phyloP scores from a whole-genome alignment of 2,329 filamentous ascomycete species.

The Epichloe typhina region DNA sequence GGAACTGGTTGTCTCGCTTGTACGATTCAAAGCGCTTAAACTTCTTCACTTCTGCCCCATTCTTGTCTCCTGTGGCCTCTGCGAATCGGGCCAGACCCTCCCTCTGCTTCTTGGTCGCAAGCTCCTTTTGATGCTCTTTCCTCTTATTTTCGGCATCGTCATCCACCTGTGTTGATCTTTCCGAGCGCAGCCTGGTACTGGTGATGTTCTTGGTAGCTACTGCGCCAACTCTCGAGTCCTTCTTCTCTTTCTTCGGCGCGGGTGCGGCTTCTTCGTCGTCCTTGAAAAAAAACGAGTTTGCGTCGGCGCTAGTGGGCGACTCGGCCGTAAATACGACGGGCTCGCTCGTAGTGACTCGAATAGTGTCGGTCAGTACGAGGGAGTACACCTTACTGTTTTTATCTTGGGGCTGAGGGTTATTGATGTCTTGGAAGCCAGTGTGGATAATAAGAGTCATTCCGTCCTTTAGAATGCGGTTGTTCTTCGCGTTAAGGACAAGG shows the following conservation, averaged over 20 bases:
- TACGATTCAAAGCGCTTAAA: slow-evolving; percentile 99
- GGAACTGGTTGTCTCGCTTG: slow-evolving; percentile 93
- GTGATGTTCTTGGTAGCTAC: slow-evolving; percentile 93
- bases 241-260: slow-evolving; percentile 82
- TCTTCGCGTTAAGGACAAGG: slow-evolving; percentile 78
- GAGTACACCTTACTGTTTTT: slow-evolving; percentile 85
- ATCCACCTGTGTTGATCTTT: slow-evolving; percentile 75
- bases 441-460: slow-evolving; percentile 94
- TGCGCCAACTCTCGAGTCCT: slow-evolving; percentile 67
- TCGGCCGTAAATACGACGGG: slow-evolving; percentile 87
- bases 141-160: slow-evolving; percentile 82
- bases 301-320: slow-evolving; percentile 80
- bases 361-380: slow-evolving; percentile 83
- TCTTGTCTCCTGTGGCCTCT: slow-evolving; percentile 70
- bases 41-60: slow-evolving; percentile 89
- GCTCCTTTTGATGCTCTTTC: slow-evolving; percentile 83
- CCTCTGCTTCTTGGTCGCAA: slow-evolving; percentile 74
- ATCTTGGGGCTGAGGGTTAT: slow-evolving; percentile 76
- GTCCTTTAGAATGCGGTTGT: slow-evolving; percentile 69
- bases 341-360: slow-evolving; percentile 70
- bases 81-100: slow-evolving; percentile 78
- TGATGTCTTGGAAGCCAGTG: slow-evolving; percentile 79
- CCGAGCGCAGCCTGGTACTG: slow-evolving; percentile 80
- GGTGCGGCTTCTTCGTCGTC: slow-evolving; percentile 83
- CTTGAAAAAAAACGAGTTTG: slow-evolving; percentile 98